These are phyloP conservation scores for Colletotrichum sp. DNA, from an alignment of 2,329 filamentous ascomycete species.

Conservation along the genomic window DNA sequence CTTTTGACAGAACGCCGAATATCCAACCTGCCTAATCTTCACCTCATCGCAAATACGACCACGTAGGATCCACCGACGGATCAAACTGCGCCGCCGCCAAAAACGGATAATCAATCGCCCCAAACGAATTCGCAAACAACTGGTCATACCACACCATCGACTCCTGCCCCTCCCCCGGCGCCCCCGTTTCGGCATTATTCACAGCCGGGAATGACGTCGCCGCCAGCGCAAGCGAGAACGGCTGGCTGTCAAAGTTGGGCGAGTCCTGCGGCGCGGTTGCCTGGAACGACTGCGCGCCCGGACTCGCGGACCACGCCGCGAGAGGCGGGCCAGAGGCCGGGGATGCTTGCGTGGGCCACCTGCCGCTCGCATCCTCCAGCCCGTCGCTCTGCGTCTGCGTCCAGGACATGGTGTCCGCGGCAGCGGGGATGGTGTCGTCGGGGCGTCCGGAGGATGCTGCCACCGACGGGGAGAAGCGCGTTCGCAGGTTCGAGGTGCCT, in stretches of 20 bases:
- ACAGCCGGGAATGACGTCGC: not conserved
- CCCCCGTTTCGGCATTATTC: not conserved
- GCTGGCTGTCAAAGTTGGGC: not conserved
- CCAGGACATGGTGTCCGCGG: not conserved
- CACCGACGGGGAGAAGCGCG: constrained; percentile 3
- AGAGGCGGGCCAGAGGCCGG: not conserved
- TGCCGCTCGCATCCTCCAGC: not conserved
- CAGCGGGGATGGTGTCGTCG: not conserved
- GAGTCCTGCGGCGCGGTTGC: not conserved
- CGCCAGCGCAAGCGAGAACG: not conserved
- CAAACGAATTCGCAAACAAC: constrained; percentile 36
- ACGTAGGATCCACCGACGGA: constrained; percentile 34
- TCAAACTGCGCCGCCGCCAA: constrained; percentile 36
- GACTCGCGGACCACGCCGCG: not conserved
- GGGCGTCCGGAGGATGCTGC: not conserved
- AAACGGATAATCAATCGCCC: constrained; percentile 36
- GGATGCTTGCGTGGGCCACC: not conserved
- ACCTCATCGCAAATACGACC: constrained; percentile 29
- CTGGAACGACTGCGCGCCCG: not conserved
- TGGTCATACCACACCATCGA: constrained; percentile 40
- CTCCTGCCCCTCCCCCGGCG: constrained; percentile 31
- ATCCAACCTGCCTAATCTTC: not conserved
- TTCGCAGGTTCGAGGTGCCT: not conserved
- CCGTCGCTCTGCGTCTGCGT: not conserved
- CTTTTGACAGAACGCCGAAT: not conserved